Evolutionary conservation across 2,329 filamentous ascomycete genomes (phyloP).

Genomic region (Aspergillus texensis): DNA sequence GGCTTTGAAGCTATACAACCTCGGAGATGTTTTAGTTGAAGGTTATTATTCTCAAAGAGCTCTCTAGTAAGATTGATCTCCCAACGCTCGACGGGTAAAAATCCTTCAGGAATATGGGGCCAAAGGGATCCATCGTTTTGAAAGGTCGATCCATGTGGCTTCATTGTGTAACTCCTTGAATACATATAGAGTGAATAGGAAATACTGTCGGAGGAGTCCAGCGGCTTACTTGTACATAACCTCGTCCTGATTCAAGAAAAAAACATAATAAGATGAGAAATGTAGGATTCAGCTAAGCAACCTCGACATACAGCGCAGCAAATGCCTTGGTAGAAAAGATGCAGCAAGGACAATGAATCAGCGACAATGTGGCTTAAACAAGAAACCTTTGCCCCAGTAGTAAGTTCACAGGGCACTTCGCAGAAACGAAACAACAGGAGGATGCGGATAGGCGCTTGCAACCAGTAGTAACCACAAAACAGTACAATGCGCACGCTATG

Average conservation of each 20-base stretch:
- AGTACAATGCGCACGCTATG: conserved; percentile 1
- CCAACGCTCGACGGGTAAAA: neutral
- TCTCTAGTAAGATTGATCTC: neutral
- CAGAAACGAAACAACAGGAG: neutral
- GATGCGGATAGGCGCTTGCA: neutral
- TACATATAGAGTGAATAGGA: too few species aligned
- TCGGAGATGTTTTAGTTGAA: neutral
- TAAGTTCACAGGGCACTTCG: neutral
- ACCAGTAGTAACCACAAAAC: conserved; percentile 1
- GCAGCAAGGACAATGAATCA: neutral
- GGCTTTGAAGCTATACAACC: neutral
- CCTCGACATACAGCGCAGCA: neutral
- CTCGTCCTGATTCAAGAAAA: neutral
- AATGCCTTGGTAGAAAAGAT: neutral
- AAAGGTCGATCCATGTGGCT: neutral
- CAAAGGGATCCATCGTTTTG: neutral
- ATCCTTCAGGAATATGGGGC: neutral
- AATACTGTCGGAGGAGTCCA: neutral
- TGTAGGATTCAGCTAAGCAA: neutral
- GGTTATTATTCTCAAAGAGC: neutral
- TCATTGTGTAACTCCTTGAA: neutral
- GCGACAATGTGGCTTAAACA: neutral
- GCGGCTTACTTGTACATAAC: neutral
- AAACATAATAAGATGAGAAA: neutral
- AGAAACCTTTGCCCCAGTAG: neutral